These are phyloP conservation scores for Yamadazyma nakazawae DNA, from an alignment of 805 yeast genomes.

Conservation along the genomic window DNA sequence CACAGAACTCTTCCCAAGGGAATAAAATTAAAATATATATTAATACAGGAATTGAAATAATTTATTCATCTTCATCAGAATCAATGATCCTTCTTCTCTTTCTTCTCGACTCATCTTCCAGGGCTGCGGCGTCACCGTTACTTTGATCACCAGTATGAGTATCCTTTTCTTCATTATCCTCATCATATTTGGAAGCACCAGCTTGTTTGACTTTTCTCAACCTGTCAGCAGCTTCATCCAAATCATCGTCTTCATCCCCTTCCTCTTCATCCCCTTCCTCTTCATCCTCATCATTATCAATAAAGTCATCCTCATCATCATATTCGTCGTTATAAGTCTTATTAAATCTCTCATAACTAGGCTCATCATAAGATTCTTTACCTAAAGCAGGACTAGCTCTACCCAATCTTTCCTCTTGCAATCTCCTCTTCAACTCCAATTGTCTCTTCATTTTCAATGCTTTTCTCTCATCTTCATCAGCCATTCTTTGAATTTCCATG, in stretches of 20 bases:
- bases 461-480: conserved; percentile 60
- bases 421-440: conserved; percentile 56
- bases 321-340: conserved; percentile 35
- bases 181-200: conserved; percentile 49
- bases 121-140: not conserved
- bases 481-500: conserved; percentile 58
- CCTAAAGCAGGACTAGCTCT: conserved; percentile 33
- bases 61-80: conserved; percentile 48
- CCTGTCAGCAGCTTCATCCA: conserved; percentile 56
- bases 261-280: conserved; percentile 40
- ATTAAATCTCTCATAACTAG: conserved; percentile 38
- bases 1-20: not conserved
- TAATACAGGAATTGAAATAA: conserved; percentile 6
- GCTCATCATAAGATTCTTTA: conserved; percentile 20
- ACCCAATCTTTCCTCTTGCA: conserved; percentile 52
- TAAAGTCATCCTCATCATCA: conserved; percentile 42
- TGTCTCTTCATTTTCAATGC: conserved; percentile 63
- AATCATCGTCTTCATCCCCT: conserved; percentile 42
- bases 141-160: not conserved
- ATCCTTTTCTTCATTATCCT: conserved; percentile 11
- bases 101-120: conserved; percentile 30
- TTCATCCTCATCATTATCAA: conserved; percentile 43
- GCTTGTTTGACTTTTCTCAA: conserved; percentile 51
- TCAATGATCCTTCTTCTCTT: conserved; percentile 49
- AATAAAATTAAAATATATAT: not conserved